Evolutionary conservation across 2,329 filamentous ascomycete genomes (phyloP).

Genomic region (Botrytis galanthina): DNA sequence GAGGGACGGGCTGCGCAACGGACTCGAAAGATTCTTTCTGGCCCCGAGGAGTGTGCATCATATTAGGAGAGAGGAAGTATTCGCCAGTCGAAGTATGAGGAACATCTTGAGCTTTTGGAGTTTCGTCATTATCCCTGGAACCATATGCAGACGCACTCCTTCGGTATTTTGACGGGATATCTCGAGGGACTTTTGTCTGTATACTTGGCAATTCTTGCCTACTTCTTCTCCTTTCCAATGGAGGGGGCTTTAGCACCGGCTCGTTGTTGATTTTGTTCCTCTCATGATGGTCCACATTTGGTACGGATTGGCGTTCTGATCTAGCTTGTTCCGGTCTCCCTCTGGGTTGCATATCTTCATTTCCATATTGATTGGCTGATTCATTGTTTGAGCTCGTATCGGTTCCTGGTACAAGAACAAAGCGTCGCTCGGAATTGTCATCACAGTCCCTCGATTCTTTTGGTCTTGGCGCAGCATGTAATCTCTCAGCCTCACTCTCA

Average conservation of each 20-base stretch:
- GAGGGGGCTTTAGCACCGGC: conserved; percentile 20
- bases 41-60: conserved; percentile 33
- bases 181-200: conserved; percentile 37
- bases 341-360: conserved; percentile 27
- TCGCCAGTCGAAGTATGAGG: conserved; percentile 36
- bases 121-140: conserved; percentile 26
- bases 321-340: conserved; percentile 10
- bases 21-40: conserved; percentile 29
- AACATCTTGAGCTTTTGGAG: conserved; percentile 37
- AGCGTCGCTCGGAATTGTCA: conserved; percentile 54
- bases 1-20: conserved; percentile 39
- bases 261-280: not conserved
- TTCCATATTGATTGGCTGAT: not conserved
- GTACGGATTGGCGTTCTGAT: not conserved
- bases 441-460: conserved; percentile 25
- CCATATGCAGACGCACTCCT: conserved; percentile 35
- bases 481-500: conserved; percentile 33
- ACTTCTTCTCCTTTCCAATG: conserved; percentile 31
- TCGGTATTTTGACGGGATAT: conserved; percentile 35
- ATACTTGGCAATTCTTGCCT: conserved; percentile 37
- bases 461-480: conserved; percentile 30
- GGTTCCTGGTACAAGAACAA: conserved; percentile 53
- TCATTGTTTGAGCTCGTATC: conserved; percentile 23
- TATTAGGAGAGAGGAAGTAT: conserved; percentile 49
- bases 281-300: conserved; percentile 1